phyloP scores from a whole-genome alignment of 495 filamentous ascomycete species.

The Trypethelium eluteriae region DNA sequence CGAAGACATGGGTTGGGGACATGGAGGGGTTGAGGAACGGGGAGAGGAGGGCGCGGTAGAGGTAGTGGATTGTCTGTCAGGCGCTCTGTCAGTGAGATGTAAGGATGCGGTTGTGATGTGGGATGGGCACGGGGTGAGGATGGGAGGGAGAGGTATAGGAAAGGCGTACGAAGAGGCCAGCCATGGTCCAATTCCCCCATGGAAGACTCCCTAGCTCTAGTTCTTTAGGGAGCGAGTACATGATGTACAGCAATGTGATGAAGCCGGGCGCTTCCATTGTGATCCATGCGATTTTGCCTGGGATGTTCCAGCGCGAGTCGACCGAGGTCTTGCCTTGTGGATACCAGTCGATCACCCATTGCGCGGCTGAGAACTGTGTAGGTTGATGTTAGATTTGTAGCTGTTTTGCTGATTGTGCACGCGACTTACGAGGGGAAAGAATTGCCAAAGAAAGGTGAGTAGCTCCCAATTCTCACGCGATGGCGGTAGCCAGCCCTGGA shows the following conservation, averaged over 20 bases:
- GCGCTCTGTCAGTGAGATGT: background rate
- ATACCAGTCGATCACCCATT: slow-evolving; percentile 40
- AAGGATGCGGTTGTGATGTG: slow-evolving; percentile 2
- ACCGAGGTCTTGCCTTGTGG: slow-evolving; percentile 73
- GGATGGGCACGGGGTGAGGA: slow-evolving; percentile 34
- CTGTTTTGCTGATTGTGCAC: background rate
- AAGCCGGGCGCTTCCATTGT: slow-evolving; percentile 79
- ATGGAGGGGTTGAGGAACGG: slow-evolving; percentile 81
- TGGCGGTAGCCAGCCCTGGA: slow-evolving; percentile 41
- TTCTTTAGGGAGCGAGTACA: slow-evolving; percentile 54
- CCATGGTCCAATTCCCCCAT: slow-evolving; percentile 61
- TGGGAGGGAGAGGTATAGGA: slow-evolving; percentile 31
- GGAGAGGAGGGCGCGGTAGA: slow-evolving; percentile 75
- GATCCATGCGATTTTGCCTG: slow-evolving; percentile 80
- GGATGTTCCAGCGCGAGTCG: slow-evolving; percentile 67
- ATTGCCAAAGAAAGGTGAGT: slow-evolving; percentile 37
- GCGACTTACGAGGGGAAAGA: slow-evolving; percentile 41
- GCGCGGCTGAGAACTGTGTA: slow-evolving; percentile 34
- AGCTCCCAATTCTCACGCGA: slow-evolving; percentile 46
- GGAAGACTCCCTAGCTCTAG: slow-evolving; percentile 41
- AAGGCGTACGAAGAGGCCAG: slow-evolving; percentile 47
- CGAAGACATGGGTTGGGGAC: slow-evolving; percentile 64
- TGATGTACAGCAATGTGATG: slow-evolving; percentile 65
- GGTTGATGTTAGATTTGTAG: slow-evolving; percentile 4
- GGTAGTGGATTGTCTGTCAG: slow-evolving; percentile 61